Evolutionary conservation across 176 grass and related monocot genomes (phyloP), one percentile per base, ranked within the genome.

Genomic region (Alopecurus myosuroides): DNA sequence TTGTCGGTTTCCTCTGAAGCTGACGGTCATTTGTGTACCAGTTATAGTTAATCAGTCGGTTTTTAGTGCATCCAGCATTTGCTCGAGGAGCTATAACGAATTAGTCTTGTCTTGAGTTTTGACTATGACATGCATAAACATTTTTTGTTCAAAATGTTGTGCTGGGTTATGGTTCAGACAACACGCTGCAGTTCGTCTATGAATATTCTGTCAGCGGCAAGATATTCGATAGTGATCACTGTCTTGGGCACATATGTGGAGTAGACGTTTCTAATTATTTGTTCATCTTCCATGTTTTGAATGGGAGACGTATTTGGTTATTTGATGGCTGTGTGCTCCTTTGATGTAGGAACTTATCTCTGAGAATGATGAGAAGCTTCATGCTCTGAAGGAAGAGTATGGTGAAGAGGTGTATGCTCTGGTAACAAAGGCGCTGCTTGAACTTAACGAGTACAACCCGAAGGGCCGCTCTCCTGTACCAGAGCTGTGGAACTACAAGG

Each of bases 391-490:
- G 44, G 74, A 90, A 39, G 56, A 71, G 29, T 7, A 86, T 9
- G 85, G 86, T 30, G 73, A 86, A 82, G 88, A 90, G 46, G 78
- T 75, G 11, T 86, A 80, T 83, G 26, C 31, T 8, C 76, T 84
- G 57, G 88, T 94, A 35, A 78, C 61, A 11, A 90, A 40, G 50
- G 88, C 88, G 1, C 70, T 94, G 28, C 29, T 88, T 31, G 92
- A 94, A 72, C 82, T 94, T n/a, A 86, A 86, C 13, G 92, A 94
- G 74, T 90, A 90, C 60, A 90, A 86, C 69, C 88, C 86, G 1
- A 78, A 60, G 40, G 78, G 55, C n/a, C 84, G 78, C 33, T 85
- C 35, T 76, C 31, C 70, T n/a, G 82, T 94, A 56, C 45, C 79
- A 7, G 88, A 88, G 60, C 72, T 94, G 11, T 94, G 79, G 79